A percentile compares a stretch with the other conserved stretches of the same genome.
Evolutionary conservation across 106 monocot species (phyloP).

Genomic region (Dioscorea zingiberensis): DNA sequence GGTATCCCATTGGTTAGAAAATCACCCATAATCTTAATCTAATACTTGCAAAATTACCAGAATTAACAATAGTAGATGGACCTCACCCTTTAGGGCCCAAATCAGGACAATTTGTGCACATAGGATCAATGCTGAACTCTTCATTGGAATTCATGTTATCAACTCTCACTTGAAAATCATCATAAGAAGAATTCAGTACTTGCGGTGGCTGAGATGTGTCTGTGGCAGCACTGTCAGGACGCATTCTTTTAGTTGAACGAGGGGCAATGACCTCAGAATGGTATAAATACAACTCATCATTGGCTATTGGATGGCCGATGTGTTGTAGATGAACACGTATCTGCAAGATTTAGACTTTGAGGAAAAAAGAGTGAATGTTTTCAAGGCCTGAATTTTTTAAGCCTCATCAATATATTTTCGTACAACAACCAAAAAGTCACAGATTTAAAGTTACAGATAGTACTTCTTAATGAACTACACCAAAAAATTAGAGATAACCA

Average conservation of each 20-base stretch:
- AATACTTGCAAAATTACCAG: not conserved
- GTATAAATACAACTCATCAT: constrained; percentile 70
- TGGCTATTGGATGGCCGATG: constrained; percentile 77
- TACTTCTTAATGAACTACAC: too few species aligned
- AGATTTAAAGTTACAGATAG: too few species aligned
- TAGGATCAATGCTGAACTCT: constrained; percentile 60
- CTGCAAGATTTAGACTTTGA: constrained; percentile 33
- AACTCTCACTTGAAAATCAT: not conserved
- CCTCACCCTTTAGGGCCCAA: constrained; percentile 77
- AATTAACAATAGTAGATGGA: not conserved
- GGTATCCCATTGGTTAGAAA: too few species aligned
- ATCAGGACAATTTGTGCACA: constrained; percentile 94
- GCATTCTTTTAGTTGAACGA: constrained; percentile 41
- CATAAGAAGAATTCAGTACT: not conserved
- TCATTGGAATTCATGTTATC: not conserved
- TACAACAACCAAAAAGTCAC: too few species aligned
- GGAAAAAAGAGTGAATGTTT: too few species aligned
- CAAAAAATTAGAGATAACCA: too few species aligned
- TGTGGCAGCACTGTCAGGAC: constrained; percentile 40
- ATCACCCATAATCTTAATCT: too few species aligned
- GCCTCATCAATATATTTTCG: too few species aligned
- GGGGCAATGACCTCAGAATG: constrained; percentile 14
- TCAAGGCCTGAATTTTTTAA: too few species aligned
- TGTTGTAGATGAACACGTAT: constrained; percentile 95
- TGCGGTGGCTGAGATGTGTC: constrained; percentile 4